Evolutionary conservation across 305 asterid species (phyloP).

Genomic region (Salvia sclarea): DNA sequence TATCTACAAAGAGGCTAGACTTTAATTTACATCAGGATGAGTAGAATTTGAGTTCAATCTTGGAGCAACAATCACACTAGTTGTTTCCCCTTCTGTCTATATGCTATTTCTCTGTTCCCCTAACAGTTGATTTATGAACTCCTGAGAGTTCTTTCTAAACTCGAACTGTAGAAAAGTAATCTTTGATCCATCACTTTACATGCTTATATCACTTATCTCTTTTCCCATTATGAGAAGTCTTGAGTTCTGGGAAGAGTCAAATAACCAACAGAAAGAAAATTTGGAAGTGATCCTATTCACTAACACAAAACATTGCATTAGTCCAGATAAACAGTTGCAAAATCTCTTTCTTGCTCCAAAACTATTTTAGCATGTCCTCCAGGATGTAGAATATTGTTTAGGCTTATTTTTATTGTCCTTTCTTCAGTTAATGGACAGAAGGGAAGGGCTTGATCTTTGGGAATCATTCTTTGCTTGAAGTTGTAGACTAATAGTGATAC

Average conservation of each 20-base stretch:
- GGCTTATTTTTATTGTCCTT: background rate
- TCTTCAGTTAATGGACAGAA: background rate
- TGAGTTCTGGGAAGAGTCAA: background rate
- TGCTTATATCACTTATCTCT: conserved; percentile 3
- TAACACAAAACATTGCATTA: background rate
- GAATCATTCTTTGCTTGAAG: conserved; percentile 5
- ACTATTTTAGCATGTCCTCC: background rate
- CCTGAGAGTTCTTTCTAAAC: background rate
- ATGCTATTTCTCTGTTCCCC: conserved; percentile 2
- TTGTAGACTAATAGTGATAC: background rate
- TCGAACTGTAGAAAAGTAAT: conserved; percentile 11
- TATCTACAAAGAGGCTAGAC: conserved; percentile 1
- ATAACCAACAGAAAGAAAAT: conserved; percentile 1
- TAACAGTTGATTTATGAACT: background rate
- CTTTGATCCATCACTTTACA: background rate
- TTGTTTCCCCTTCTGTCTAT: background rate
- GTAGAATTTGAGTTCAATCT: background rate
- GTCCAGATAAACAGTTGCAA: background rate
- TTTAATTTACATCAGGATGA: conserved; percentile 11
- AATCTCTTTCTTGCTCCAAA: conserved; percentile 2
- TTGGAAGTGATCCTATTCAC: background rate
- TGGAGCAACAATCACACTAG: background rate
- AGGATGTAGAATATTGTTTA: conserved; percentile 1
- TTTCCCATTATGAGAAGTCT: conserved; percentile 8
- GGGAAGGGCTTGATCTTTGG: background rate